These are phyloP conservation scores for Abortiporus biennis DNA, from an alignment of 1,284 basidiomycete genomes.

Conservation along the genomic window DNA sequence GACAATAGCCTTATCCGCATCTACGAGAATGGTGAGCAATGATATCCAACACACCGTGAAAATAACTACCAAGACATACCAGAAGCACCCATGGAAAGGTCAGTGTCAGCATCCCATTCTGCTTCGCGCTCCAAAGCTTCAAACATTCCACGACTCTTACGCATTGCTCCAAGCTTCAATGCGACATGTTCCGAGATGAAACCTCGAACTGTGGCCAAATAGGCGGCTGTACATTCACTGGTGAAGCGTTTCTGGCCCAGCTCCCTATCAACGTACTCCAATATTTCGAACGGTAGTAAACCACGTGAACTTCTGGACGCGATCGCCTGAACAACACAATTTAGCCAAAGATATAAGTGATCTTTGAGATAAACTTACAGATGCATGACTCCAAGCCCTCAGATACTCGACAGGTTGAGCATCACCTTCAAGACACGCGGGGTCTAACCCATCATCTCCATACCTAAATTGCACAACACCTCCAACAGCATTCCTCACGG, in stretches of 20 bases:
- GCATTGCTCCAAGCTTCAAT: constrained; percentile 60
- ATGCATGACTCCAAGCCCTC: constrained; percentile 85
- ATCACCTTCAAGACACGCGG: constrained; percentile 93
- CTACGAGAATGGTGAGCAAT: constrained; percentile 30
- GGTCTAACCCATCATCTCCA: constrained; percentile 96
- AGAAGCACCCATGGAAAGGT: constrained; percentile 71
- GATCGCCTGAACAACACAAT: constrained; percentile 45
- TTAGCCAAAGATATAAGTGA: neutral
- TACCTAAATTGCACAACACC: constrained; percentile 98
- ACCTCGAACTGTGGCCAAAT: constrained; percentile 68
- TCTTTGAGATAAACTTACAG: constrained; percentile 46
- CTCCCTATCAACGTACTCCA: constrained; percentile 66
- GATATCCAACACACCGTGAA: neutral
- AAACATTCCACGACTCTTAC: constrained; percentile 80
- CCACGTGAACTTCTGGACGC: constrained; percentile 52
- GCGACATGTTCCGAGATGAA: constrained; percentile 75
- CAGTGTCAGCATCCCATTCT: constrained; percentile 77
- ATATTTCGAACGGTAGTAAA: constrained; percentile 86
- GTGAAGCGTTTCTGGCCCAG: constrained; percentile 57
- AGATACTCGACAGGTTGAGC: constrained; percentile 88
- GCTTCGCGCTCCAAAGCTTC: constrained; percentile 72
- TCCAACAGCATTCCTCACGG: constrained; percentile 94
- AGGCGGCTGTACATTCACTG: constrained; percentile 71
- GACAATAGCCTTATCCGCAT: constrained; percentile 63
- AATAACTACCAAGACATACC: constrained; percentile 36